A percentile compares a stretch with the other conserved stretches of the same genome.
These are phyloP conservation scores for Aschersonia sp. DNA, from an alignment of 2,329 filamentous ascomycete genomes.

Conservation along the genomic window DNA sequence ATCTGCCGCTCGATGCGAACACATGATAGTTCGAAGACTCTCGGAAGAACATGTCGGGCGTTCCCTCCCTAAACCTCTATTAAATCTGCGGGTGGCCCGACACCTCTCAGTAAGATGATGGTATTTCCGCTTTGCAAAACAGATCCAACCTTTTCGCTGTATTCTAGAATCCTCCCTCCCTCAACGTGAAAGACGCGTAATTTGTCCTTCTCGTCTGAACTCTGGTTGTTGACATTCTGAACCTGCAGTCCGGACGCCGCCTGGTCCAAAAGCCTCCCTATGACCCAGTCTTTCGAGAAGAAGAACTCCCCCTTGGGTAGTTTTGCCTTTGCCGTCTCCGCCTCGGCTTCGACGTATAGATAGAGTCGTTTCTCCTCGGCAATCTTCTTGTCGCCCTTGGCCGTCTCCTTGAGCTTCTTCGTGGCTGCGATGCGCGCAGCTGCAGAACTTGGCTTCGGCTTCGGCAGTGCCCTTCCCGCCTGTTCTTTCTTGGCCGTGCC, in stretches of 20 bases:
- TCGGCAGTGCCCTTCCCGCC: conserved; percentile 43
- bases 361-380: conserved; percentile 77
- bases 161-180: conserved; percentile 72
- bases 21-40: too few relatives aligned
- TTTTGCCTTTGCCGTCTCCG: conserved; percentile 71
- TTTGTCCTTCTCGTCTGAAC: conserved; percentile 60
- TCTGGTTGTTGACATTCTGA: conserved; percentile 71
- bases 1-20: too few relatives aligned
- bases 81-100: conserved; percentile 64
- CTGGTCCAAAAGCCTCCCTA: conserved; percentile 67
- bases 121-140: conserved; percentile 72
- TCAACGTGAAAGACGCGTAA: conserved; percentile 88
- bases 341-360: conserved; percentile 77
- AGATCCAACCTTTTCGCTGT: conserved; percentile 69
- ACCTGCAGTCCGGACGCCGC: conserved; percentile 67
- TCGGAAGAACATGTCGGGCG: too few relatives aligned
- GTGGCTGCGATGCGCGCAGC: conserved; percentile 54
- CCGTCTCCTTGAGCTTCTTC: conserved; percentile 68
- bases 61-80: conserved; percentile 30
- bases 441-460: conserved; percentile 46
- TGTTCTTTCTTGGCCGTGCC: conserved; percentile 57
- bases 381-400: conserved; percentile 80
- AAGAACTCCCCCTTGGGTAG: conserved; percentile 71
- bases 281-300: conserved; percentile 75
- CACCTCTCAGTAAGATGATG: conserved; percentile 72